These are phyloP conservation scores for Aureobasidium lini DNA, from an alignment of 2,329 filamentous ascomycete species.

Conservation along the genomic window DNA sequence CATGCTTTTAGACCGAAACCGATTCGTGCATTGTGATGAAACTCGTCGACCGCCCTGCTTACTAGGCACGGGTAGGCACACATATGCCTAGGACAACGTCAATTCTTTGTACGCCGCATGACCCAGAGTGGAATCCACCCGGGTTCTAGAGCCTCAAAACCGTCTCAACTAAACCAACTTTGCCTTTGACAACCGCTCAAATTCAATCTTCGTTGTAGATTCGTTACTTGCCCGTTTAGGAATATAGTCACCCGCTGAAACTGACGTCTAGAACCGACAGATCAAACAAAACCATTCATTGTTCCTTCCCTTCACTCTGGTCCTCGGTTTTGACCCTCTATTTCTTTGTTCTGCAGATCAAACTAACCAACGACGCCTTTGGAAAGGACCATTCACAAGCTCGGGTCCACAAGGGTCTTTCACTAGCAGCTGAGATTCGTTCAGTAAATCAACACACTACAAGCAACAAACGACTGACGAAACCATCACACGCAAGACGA, in stretches of 20 bases:
- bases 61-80: too few species aligned
- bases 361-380: background rate
- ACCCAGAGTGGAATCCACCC: background rate
- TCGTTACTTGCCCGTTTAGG: background rate
- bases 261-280: background rate
- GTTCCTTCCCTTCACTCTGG: background rate
- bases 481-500: too few species aligned
- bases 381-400: background rate
- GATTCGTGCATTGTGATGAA: too few species aligned
- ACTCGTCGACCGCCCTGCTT: too few species aligned
- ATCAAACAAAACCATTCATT: background rate
- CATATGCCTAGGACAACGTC: too few species aligned
- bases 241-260: background rate
- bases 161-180: background rate
- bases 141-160: background rate
- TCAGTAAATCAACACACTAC: too few species aligned
- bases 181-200: background rate
- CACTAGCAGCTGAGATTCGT: too few species aligned
- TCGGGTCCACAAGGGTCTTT: background rate
- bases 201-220: background rate
- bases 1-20: too few species aligned
- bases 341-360: background rate
- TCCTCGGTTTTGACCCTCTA: background rate
- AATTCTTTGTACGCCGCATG: background rate
- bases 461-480: background rate